A percentile compares a stretch with the other conserved stretches of the same genome.
phyloP scores from a whole-genome alignment of 768 basidiomycete genomes.

The Lentinula sp. region DNA sequence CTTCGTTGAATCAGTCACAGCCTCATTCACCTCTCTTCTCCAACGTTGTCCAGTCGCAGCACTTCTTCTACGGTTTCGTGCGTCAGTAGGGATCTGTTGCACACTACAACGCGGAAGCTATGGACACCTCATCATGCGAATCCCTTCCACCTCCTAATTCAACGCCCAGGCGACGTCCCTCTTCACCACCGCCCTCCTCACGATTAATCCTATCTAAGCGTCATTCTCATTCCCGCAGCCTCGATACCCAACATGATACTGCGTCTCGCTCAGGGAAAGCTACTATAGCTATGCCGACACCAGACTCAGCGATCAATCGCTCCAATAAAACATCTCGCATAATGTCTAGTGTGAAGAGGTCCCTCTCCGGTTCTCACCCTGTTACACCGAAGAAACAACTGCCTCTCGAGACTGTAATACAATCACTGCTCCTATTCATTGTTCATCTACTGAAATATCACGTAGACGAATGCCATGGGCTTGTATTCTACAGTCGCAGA shows the following conservation, averaged over 20 bases:
- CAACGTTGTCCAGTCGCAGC: background rate
- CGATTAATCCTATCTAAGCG: background rate
- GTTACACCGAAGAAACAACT: constrained; percentile 14
- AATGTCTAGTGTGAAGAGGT: constrained; percentile 16
- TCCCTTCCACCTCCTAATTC: background rate
- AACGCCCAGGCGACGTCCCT: background rate
- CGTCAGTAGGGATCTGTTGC: background rate
- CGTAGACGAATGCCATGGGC: constrained; percentile 15
- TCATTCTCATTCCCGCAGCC: background rate
- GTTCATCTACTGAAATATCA: background rate
- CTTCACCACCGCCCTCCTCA: background rate
- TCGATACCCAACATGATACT: background rate
- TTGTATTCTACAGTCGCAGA: constrained; percentile 40
- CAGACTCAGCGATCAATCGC: background rate
- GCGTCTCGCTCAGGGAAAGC: background rate
- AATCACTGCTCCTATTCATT: too few species aligned
- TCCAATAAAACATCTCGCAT: constrained; percentile 14
- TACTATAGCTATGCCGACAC: background rate
- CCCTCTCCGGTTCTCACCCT: constrained; percentile 9
- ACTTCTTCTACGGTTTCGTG: background rate
- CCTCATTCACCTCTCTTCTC: background rate
- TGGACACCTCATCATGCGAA: background rate
- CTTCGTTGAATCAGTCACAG: background rate
- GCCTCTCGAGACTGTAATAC: background rate
- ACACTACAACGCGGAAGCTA: background rate